Base-by-base conservation (phyloP, 768 basidiomycete species). In the Tricholoma saponaceum region DNA sequence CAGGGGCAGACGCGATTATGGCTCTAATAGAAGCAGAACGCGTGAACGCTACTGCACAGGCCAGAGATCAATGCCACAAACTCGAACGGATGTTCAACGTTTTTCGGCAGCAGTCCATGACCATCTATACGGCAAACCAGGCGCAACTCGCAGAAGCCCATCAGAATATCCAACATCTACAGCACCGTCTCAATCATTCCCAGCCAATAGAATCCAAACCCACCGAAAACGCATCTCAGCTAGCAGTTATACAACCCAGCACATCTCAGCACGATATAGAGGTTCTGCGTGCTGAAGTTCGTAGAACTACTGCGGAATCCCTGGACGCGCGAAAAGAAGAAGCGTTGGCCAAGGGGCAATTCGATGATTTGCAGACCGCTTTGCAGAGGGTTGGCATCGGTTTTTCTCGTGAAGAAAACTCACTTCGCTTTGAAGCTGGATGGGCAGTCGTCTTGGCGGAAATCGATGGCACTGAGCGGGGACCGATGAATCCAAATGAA, bases 1-100 rank as follows among this genome's bases (percentile, higher is more conserved):
- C 23, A 18, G 60, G 55, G 20, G 65, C 66, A 4, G 64, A 70
- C 51, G 56, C 49, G 30, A 32, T 71, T 22, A 23, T 70, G 14
- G 49, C 51, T 25, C 51, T 70, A 25, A 57, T 71, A n/a, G 60
- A 60, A 16, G 50, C 56, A 37, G 66, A 71, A 58, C 58, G 61
- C 44, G 51, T 56, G 20, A 53, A 59, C 22, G 69, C 66, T 16
- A 54, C 61, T 35, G 23, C 14, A 28, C 49, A 20, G 6, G 43
- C 57, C 14, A 55, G 54, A 41, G 56, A 57, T n/a, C 62, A 56
- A 26, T 41, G 51, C 37, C 39, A 55, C 18, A 51, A 60, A 12
- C 50, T 58, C 37, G 58, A 65, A 54, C 56, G 47, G 8, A 46
- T 54, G 22, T 64, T 62, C 20, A 23, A 26, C 18, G 30, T 23